Evolutionary conservation across 768 basidiomycete genomes (phyloP), one percentile per base, ranked within the genome.

Genomic region (Sutorius australiensis): DNA sequence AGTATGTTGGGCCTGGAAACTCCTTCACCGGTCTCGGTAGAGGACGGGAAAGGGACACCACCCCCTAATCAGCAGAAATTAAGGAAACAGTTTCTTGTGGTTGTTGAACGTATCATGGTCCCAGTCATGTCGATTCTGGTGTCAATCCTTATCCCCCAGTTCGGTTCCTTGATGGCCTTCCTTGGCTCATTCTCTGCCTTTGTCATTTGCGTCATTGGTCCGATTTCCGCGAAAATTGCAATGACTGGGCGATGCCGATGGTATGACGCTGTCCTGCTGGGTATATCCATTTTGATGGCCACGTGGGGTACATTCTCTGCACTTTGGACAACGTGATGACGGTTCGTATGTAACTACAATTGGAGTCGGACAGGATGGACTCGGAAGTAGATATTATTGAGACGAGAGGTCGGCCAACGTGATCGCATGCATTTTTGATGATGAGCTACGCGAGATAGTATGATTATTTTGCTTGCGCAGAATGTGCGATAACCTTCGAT

Each of bases 171-270:
- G 69, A 92, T 94, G 89, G 89, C 92, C 1, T 89, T 97, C 68
- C 74, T 98, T 48, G 95, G 95, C 3, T 86, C 90, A n/a, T 92
- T 92, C 67, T 84, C 86, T 33, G 88, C 92, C 0, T 84, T 84
- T 58, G 72, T 84, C 62, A 77, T 92, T 21, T 89, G 87, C 56
- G 79, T 89, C 21, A 83, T 91, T 54, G 82, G 86, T 10, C 94
- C 92, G 5, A 74, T 95, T 36, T 73, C 80, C 24, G 87, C 87
- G 5, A 89, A 89, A 65, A 72, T 86, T 14, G 77, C 75, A 45
- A 71, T 92, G 51, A 73, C 78, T 21, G 73, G 79, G 5, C 72
- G 65, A 39, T 81, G 79, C 57, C 64, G 70, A 12, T 44, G 72
- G 39, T 70, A 81, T 42, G 91, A 94, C 62, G 78, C 69, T 3